Base-by-base conservation (phyloP, 345 rosid species). In the Eucalyptus cloeziana region DNA sequence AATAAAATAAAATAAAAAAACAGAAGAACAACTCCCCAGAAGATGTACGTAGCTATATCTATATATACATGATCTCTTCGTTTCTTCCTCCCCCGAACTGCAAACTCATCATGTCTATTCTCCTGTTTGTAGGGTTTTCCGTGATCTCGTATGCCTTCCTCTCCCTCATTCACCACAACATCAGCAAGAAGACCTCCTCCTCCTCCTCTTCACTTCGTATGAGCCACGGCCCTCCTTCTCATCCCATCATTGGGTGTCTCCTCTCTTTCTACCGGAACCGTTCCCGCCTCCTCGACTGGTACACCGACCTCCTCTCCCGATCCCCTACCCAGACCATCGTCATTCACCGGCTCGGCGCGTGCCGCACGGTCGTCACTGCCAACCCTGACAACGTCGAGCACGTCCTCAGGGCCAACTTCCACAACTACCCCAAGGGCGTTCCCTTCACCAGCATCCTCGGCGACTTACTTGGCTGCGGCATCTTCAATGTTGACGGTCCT, bases 391-490 rank as follows among this genome's bases (percentile, higher is more conserved):
- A 97, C 91, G 99, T 97, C 1, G 95, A 96, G 94, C 93, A 97
- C 89, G 93, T 97, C 50, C 98, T 97, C 87, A 95, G 92, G 88
- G 93, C 98, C 49, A 97, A 96, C 94, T 97, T 97, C 92, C 92
- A 89, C 69, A 97, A 96, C 93, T 97, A 91, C 92, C 99, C 99
- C 7, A 97, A 96, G 88, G 99, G 98, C 67, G 93, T 94, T 92
- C 98, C 98, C 85, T 97, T 97, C 89, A 97, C 98, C 13, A 97
- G 94, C 49, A 94, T 95, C 87, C 97, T 97, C 0, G 96, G 96
- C 31, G 98, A 96, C 88, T 95, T 96, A 86, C 95, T 97, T 40
- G 98, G 99, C 33, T 89, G 88, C 56, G 97, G 98, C 9, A 94
- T 97, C 86, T 96, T 96, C 89, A 94, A 94, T 67, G 95, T 95